Evolutionary conservation across 140 eudicot species (phyloP), one percentile per base, ranked within the genome.

Genomic region (Anethum foeniculum): DNA sequence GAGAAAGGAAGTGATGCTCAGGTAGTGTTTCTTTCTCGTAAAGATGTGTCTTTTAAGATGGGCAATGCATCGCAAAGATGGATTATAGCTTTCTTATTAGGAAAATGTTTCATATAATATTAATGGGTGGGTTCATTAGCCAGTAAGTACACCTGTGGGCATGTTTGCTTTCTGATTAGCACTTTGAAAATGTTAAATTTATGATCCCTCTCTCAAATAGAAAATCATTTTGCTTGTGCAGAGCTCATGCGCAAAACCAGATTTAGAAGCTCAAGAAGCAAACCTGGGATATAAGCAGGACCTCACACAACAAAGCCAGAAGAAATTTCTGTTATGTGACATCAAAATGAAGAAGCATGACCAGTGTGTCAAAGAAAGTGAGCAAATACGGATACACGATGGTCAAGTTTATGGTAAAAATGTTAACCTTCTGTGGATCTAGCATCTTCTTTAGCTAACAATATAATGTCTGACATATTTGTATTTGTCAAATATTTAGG

Each of bases 1-100:
- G 94, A 90, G 87, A 95, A 95, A 90, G 96, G 94, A 83, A 94
- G 93, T 71, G 97, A 94, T 89, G 93, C 91, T 30, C 97, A 90
- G 96, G 98, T 93, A 82, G 65, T 64, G 41, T 74, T 52, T 75
- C 71, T 46, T 86, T 82, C 71, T 77, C 1, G 1, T 62, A 28
- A 14, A 62, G 75, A 28, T 71, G 28, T 38, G 2, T 3, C 23
- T 9, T 79, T 43, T 62, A 7, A 77, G 36, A 77, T 54, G 39
- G 48, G 21, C 18, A 77, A 77, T 47, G 69, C 69, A 16, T 51
- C 58, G 23, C 72, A 1, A 16, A 65, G 38, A 48, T 11, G 23
- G 48, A 74, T 74, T 74, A 5, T 6, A 34, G 48, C 34, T 23
- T 74, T 7, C 38, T 39, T 5, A 51, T 3, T 72, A 11, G 0